These are phyloP conservation scores for Zoysia matrella DNA, from an alignment of 202 grass and related monocot species.

Conservation along the genomic window DNA sequence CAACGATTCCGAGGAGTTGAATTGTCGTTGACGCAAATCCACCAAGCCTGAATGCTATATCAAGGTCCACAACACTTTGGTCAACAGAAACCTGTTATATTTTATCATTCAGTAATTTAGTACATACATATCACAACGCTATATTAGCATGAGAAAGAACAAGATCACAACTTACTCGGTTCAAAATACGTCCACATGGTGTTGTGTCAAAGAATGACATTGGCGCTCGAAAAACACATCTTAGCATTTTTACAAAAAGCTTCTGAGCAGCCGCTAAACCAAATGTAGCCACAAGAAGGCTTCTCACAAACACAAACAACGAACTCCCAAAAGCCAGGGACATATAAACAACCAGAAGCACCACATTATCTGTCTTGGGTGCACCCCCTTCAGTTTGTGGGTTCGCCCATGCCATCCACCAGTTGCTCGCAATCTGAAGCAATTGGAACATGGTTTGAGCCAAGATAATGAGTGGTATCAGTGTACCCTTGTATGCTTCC, in stretches of 20 bases:
- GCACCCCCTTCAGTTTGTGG: slow-evolving; percentile 84
- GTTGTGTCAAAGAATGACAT: slow-evolving; percentile 99
- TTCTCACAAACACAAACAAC: slow-evolving; percentile 94
- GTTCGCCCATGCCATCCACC: slow-evolving; percentile 99
- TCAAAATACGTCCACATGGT: slow-evolving; percentile 90
- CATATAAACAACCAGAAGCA: slow-evolving; percentile 96
- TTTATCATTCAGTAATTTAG: slow-evolving; percentile 35
- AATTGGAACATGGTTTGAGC: slow-evolving; percentile 93
- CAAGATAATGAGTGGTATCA: slow-evolving; percentile 94
- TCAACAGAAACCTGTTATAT: slow-evolving; percentile 95
- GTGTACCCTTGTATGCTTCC: slow-evolving; percentile 88
- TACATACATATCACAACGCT: slow-evolving; percentile 17
- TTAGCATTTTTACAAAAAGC: slow-evolving; percentile 90
- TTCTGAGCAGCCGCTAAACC: slow-evolving; percentile 95
- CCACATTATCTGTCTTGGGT: slow-evolving; percentile 79
- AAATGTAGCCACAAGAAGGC: slow-evolving; percentile 99
- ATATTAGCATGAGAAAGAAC: slow-evolving; percentile 18
- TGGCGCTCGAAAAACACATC: slow-evolving; percentile 85
- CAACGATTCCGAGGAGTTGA: slow-evolving; percentile 96
- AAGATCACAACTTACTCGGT: slow-evolving; percentile 65
- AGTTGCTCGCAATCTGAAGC: slow-evolving; percentile 96
- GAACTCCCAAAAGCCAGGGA: slow-evolving; percentile 97
- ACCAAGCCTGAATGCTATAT: slow-evolving; percentile 97
- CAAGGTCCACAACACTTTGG: slow-evolving; percentile 98
- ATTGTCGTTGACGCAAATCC: slow-evolving; percentile 97